Evolutionary conservation across 2,329 filamentous ascomycete species (phyloP), one percentile per base, ranked within the genome.

Genomic region (Pseudogymnoascus destructans): DNA sequence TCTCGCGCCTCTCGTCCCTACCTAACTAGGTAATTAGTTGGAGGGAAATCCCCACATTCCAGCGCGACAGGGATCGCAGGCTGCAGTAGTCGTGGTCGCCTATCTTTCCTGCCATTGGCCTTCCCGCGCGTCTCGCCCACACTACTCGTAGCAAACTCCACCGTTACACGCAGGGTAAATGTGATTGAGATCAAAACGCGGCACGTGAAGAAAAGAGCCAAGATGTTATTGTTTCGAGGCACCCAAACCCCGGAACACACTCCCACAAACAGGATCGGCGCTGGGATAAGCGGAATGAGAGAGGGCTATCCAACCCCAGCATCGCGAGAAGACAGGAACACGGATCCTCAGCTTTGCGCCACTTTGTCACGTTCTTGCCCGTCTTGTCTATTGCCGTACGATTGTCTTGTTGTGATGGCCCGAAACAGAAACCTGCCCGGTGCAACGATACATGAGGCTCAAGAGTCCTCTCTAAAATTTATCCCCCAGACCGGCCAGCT

Each of bases 41-140:
- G 46, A 11, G 25, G n/a, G 25, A 52, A 30, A 52, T 52, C 19
- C 46, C 46, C 46, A 52, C 46, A 30, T 52, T 52, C 46, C 46
- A 52, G 46, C 46, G 46, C 46, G 46, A 52, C 46, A 52, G 46
- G 46, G 46, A 52, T 30, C 46, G 15, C n/a, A 52, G 25, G 46
- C 46, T 52, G 46, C 46, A 52, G 46, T 52, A 52, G 25, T 52
- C 3, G 25, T 17, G 9, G n/a, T 52, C 46, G 46, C 46, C 46
- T 52, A 52, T 52, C 46, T 52, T 19, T 30, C 23, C n/a, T 52
- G 23, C 25, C 23, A 52, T 52, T 52, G 46, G 46, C 46, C 42
- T 52, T 52, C 25, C 46, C 46, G 46, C 46, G 46, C 46, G 46
- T 10, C 46, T 52, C 46, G 8, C 25, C 46, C 5, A 52, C 25